Evolutionary conservation across 129 eudicot genomes (phyloP).

Genomic region (Mikania micrantha): DNA sequence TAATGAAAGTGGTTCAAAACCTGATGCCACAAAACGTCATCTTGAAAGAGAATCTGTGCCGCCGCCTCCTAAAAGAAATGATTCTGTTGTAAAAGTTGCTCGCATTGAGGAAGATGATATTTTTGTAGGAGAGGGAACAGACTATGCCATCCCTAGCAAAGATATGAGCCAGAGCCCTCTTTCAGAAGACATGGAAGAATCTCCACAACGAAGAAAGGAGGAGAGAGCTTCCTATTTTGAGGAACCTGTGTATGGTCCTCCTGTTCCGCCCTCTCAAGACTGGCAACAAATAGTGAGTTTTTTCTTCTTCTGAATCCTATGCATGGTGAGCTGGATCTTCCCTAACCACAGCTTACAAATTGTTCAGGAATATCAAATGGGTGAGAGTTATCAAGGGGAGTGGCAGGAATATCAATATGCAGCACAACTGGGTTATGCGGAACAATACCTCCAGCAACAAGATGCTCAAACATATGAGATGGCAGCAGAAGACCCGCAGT

Average conservation of each 20-base stretch:
- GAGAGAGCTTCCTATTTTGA: conserved; percentile 48
- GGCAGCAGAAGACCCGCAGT: conserved; percentile 48
- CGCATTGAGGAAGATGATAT: conserved; percentile 88
- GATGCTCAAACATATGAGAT: conserved; percentile 50
- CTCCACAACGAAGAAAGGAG: conserved; percentile 72
- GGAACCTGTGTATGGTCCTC: conserved; percentile 89
- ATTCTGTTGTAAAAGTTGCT: conserved; percentile 47
- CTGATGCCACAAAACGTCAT: conserved; percentile 42
- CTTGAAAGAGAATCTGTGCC: conserved; percentile 51
- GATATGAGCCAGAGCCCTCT: conserved; percentile 95
- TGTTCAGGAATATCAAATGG: conserved; percentile 78
- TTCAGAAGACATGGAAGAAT: conserved; percentile 98
- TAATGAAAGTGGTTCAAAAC: conserved; percentile 42
- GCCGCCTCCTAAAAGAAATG: conserved; percentile 62
- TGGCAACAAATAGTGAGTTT: conserved; percentile 66
- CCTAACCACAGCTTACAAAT: not conserved
- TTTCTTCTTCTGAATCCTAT: not conserved
- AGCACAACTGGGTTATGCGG: conserved; percentile 75
- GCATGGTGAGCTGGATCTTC: not conserved
- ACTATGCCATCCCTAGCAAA: conserved; percentile 68
- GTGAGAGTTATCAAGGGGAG: conserved; percentile 65
- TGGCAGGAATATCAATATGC: conserved; percentile 93
- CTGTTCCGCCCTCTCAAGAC: conserved; percentile 74
- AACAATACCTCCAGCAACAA: conserved; percentile 78
- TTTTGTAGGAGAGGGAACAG: conserved; percentile 89